phyloP scores from a whole-genome alignment of 2,329 filamentous ascomycete genomes.

The Sclerotinia subarctica region DNA sequence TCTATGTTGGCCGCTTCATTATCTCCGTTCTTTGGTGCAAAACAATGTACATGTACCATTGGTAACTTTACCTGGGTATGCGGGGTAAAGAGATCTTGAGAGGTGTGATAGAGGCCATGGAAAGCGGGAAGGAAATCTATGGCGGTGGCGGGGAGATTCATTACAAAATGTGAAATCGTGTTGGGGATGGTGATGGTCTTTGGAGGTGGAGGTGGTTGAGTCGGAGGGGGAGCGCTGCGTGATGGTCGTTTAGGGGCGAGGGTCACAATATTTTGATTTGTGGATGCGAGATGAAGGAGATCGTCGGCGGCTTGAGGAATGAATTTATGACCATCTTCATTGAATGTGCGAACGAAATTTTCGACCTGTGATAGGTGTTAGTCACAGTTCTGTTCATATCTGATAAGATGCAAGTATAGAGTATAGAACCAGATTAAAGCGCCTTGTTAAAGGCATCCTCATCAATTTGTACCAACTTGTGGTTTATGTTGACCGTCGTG shows the following conservation, averaged over 20 bases:
- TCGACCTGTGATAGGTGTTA: constrained; percentile 46
- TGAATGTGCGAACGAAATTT: constrained; percentile 73
- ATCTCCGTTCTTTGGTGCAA: constrained; percentile 77
- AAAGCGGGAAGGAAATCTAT: constrained; percentile 76
- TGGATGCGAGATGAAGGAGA: constrained; percentile 49
- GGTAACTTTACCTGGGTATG: constrained; percentile 62
- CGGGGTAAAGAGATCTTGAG: constrained; percentile 62
- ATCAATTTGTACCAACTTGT: constrained; percentile 25
- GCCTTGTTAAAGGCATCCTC: constrained; percentile 26
- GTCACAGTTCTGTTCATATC: constrained; percentile 11
- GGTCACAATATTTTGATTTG: constrained; percentile 52
- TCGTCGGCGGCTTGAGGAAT: constrained; percentile 67
- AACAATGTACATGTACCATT: constrained; percentile 91
- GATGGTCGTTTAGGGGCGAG: constrained; percentile 45
- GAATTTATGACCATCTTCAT: constrained; percentile 77
- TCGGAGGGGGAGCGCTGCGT: constrained; percentile 29
- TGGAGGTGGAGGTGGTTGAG: constrained; percentile 39
- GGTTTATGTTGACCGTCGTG: constrained; percentile 30
- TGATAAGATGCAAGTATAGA: background rate
- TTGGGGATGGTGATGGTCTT: constrained; percentile 58
- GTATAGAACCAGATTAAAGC: constrained; percentile 23
- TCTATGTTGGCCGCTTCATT: constrained; percentile 61
- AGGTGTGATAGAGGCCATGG: constrained; percentile 74
- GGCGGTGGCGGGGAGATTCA: constrained; percentile 93
- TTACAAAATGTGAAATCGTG: constrained; percentile 89